These are phyloP conservation scores for Lojkania enalia DNA, from an alignment of 2,329 filamentous ascomycete species.

Conservation along the genomic window DNA sequence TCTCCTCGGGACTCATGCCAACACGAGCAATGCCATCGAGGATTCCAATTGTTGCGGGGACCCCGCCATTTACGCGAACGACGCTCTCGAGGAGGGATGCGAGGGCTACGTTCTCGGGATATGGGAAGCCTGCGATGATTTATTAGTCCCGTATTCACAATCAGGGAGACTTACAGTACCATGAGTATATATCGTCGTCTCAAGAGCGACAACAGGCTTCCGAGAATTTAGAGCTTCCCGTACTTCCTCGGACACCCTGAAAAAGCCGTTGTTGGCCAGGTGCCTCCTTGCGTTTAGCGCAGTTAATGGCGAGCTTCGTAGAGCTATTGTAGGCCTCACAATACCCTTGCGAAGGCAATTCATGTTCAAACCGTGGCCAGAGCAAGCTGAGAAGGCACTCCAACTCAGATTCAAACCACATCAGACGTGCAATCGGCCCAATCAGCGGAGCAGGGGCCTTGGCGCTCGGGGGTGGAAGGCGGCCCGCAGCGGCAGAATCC, in stretches of 20 bases:
- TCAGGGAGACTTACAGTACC: conserved; percentile 61
- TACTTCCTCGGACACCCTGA: conserved; percentile 81
- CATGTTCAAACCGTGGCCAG: too few relatives aligned
- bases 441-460: conserved; percentile 20
- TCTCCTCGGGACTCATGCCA: conserved; percentile 72
- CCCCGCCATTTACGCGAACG: conserved; percentile 73
- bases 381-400: too few relatives aligned
- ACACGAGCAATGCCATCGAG: conserved; percentile 81
- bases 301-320: conserved; percentile 1
- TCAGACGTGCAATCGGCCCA: too few relatives aligned
- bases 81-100: conserved; percentile 79
- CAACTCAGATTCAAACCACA: too few relatives aligned
- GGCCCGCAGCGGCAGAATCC: conserved; percentile 21
- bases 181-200: conserved; percentile 97
- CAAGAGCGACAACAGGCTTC: conserved; percentile 86
- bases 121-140: conserved; percentile 63
- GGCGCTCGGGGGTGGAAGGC: conserved; percentile 27
- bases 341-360: neutral
- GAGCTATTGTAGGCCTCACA: conserved; percentile 6
- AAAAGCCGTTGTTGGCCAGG: conserved; percentile 54
- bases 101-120: conserved; percentile 73
- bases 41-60: conserved; percentile 90
- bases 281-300: conserved; percentile 21
- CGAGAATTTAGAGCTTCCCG: conserved; percentile 72
- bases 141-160: conserved; percentile 20